A percentile compares a stretch with the other conserved stretches of the same genome.
Evolutionary conservation across 306 rosid genomes (phyloP).

Genomic region (Cucurbita maxima): DNA sequence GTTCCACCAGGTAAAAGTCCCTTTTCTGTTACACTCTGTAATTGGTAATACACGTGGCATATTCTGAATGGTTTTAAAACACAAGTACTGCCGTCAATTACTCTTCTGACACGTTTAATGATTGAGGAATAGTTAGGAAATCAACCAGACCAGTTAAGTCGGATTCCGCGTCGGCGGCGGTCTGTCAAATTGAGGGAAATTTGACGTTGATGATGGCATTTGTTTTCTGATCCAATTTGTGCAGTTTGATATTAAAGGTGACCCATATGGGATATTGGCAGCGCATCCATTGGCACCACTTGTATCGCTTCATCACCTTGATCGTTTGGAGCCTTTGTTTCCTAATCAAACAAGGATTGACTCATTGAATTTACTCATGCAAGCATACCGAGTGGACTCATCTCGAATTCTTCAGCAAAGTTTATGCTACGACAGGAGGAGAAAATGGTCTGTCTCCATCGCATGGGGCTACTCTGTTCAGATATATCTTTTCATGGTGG

Average conservation of each 20-base stretch:
- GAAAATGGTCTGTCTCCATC: slow-evolving; percentile 58
- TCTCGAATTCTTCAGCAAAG: slow-evolving; percentile 59
- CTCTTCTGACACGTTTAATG: not conserved
- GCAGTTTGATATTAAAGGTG: slow-evolving; percentile 75
- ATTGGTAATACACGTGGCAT: not conserved
- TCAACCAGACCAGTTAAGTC: not conserved
- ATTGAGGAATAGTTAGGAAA: not conserved
- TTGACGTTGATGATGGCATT: too few relatives aligned
- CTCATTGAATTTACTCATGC: slow-evolving; percentile 34
- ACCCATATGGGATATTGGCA: slow-evolving; percentile 61
- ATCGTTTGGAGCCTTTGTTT: slow-evolving; percentile 35
- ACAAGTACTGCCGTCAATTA: too few relatives aligned
- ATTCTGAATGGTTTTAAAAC: not conserved
- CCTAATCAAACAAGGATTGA: slow-evolving; percentile 35
- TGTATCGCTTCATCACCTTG: slow-evolving; percentile 84
- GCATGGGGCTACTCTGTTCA: slow-evolving; percentile 89
- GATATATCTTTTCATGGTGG: slow-evolving; percentile 37
- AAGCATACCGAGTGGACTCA: slow-evolving; percentile 50
- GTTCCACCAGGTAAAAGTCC: slow-evolving; percentile 71
- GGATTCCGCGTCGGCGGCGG: not conserved
- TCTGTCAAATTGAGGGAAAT: too few relatives aligned
- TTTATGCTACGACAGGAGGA: slow-evolving; percentile 44
- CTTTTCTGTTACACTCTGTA: not conserved
- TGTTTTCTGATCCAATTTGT: not conserved
- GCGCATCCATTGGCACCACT: slow-evolving; percentile 84